Conservation (phyloP, 176 grass and related monocot species). For the Stipa capillata region DNA sequence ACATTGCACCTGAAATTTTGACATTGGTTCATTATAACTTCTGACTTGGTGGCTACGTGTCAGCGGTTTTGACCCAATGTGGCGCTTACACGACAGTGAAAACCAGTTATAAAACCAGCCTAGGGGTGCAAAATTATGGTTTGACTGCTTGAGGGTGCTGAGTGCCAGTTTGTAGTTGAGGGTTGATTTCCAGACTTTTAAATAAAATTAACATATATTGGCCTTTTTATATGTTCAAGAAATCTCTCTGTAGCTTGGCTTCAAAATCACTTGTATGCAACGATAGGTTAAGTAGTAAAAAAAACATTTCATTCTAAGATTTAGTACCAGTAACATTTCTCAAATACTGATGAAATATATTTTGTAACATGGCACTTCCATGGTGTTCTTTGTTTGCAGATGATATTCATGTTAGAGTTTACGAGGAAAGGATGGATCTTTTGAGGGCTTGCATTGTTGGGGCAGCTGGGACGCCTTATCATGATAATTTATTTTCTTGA, state of each 20-base stretch:
- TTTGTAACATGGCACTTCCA: conserved; percentile 12
- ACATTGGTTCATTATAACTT: neutral
- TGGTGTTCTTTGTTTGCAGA: conserved; percentile 40
- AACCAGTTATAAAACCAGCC: no score
- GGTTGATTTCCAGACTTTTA: no score
- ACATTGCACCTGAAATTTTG: neutral
- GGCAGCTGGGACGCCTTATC: conserved; percentile 84
- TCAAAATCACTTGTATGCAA: neutral
- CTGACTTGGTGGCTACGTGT: no score
- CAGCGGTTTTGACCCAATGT: no score
- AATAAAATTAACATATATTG: neutral
- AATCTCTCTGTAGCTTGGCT: neutral
- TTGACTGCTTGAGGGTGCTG: no score
- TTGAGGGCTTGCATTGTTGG: conserved; percentile 87
- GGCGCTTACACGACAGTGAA: no score
- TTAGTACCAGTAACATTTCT: conserved; percentile 8
- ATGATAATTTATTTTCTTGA: conserved; percentile 93
- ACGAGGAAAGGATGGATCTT: conserved; percentile 96
- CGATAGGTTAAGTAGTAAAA: neutral
- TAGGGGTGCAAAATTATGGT: no score
- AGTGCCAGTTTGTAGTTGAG: no score
- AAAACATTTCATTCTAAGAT: neutral
- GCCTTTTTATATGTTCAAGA: neutral
- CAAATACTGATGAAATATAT: conserved; percentile 1
- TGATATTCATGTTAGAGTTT: conserved; percentile 86